A percentile compares a stretch with the other conserved stretches of the same genome.
Conservation (phyloP, 1,284 basidiomycete genomes). For the Volvariella surrecta region DNA sequence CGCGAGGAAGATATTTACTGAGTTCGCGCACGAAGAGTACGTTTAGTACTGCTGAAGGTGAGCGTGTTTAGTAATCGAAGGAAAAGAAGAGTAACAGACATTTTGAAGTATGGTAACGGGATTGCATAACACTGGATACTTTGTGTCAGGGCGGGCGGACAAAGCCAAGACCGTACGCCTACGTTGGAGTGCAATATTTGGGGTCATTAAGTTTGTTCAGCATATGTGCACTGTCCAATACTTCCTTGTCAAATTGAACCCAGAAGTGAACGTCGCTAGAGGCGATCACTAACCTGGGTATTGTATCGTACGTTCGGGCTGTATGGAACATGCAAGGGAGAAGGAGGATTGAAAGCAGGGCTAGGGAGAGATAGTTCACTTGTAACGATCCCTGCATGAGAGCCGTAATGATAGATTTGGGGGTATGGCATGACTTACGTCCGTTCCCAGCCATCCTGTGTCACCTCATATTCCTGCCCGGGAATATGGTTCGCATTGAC, state of each 20-base stretch:
- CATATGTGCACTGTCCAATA: constrained; percentile 17
- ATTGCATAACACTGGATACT: constrained; percentile 18
- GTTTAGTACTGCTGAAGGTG: constrained; percentile 26
- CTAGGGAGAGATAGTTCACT: constrained; percentile 29
- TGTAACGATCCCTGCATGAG: constrained; percentile 18
- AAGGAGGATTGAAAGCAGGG: constrained; percentile 27
- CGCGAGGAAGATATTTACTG: constrained; percentile 20
- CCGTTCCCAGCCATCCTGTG: constrained; percentile 29
- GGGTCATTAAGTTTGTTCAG: constrained; percentile 19
- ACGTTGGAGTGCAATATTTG: constrained; percentile 19
- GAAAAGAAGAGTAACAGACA: not conserved
- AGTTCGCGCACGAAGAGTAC: constrained; percentile 34
- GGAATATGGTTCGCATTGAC: constrained; percentile 25
- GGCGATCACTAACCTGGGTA: constrained; percentile 26
- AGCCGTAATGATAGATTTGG: not conserved
- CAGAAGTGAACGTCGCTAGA: constrained; percentile 24
- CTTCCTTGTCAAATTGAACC: constrained; percentile 14
- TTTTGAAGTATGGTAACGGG: constrained; percentile 24
- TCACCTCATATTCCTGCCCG: constrained; percentile 14
- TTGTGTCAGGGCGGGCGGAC: not conserved
- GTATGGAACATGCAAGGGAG: constrained; percentile 30
- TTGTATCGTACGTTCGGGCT: constrained; percentile 13
- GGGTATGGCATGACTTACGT: constrained; percentile 17
- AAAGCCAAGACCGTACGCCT: constrained; percentile 7
- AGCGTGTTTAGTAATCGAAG: constrained; percentile 3